Evolutionary conservation across 208 protist genomes (phyloP), one percentile per base, ranked within the genome.

Genomic region (Lotmaria passim): DNA sequence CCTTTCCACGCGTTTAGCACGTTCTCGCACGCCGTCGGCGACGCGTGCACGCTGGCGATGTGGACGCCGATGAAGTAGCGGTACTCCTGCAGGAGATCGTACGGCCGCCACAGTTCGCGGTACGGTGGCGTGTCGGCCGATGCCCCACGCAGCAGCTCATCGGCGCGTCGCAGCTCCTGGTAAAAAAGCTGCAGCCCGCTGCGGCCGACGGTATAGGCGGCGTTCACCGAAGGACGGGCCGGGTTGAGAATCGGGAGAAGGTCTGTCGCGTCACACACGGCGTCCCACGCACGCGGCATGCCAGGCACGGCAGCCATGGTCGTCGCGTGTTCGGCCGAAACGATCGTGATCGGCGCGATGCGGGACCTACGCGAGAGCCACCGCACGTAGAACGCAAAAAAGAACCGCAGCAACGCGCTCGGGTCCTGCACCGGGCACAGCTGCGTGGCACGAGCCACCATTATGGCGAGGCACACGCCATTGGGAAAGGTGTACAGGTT

Each of bases 231-330:
- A 24, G 98, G 98, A 58, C 98, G 99, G 5, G 95, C 93, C 4
- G 98, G 98, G 61, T 98, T 99, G 28, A 99, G 88, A 43, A 99
- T 87, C 12, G 98, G 97, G 59, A 99, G 90, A 17, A 98, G 69
- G 73, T 99, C 94, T 0, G 82, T 64, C 0, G 56, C 8, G 17
- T 72, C 69, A 6, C 69, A 47, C 17, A 61, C 36, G 19, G 69
- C 64, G 56, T 90, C 65, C 86, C 88, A 94, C 31, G 79, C 80
- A 7, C 79, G 65, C 33, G 78, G 79, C 77, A 96, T 79, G n/a
- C 92, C 92, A 7, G 72, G 68, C 36, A 95, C 83, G 26, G 59
- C 67, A 8, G 50, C 17, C 17, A 74, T 50, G 10, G 73, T 19
- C 1, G 57, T 47, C 1, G 21, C 1, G 21, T 79, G 28, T 3